Conservation (phyloP, 75 land plant genomes). For the Ceratopteris richardii region DNA sequence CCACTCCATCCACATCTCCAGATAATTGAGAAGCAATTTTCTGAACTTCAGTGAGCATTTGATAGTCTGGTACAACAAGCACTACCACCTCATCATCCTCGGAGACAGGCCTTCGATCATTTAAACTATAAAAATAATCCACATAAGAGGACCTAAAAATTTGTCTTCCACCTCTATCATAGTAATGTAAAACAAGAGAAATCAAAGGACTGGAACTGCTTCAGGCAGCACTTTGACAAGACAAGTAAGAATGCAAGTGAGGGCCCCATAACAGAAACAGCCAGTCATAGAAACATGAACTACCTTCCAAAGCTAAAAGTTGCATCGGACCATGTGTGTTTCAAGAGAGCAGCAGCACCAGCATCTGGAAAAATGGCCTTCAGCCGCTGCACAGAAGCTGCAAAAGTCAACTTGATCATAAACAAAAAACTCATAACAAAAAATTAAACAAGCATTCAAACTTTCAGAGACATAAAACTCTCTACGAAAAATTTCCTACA, state of each 20-base stretch:
- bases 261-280: too few relatives aligned
- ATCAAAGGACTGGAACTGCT: too few relatives aligned
- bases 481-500: too few relatives aligned
- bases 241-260: too few relatives aligned
- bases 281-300: too few relatives aligned
- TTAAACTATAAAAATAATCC: slow-evolving; percentile 50
- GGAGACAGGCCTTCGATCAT: slow-evolving; percentile 77
- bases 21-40: slow-evolving; percentile 53
- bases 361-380: slow-evolving; percentile 97
- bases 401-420: slow-evolving; percentile 16
- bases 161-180: too few relatives aligned
- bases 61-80: slow-evolving; percentile 87
- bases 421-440: not conserved
- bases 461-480: not conserved
- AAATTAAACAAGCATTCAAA: too few relatives aligned
- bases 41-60: slow-evolving; percentile 74
- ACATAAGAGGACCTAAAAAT: not conserved
- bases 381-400: slow-evolving; percentile 47
- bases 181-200: too few relatives aligned
- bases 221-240: too few relatives aligned
- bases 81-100: slow-evolving; percentile 87
- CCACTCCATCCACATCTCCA: slow-evolving; percentile 42
- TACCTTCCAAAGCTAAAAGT: slow-evolving; percentile 77
- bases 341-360: slow-evolving; percentile 86
- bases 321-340: slow-evolving; percentile 84